Conservation (phyloP, 331 rosid species). For the Rhamnella rubrinervis region DNA sequence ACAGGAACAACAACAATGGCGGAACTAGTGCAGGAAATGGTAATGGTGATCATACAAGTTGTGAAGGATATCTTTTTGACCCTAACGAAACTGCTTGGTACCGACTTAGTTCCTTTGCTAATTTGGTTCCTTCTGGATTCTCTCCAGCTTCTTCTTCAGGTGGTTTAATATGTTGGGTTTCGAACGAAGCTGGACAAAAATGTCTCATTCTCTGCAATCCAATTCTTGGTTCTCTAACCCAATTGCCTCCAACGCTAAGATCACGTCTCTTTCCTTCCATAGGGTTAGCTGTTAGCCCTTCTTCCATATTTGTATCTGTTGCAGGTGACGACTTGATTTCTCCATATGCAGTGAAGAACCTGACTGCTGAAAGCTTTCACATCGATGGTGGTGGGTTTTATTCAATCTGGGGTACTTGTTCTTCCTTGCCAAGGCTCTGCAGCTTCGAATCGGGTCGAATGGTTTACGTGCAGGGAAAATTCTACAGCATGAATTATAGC, state of each 20-base stretch:
- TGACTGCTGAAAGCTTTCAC: slow-evolving; percentile 82
- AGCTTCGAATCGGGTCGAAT: slow-evolving; percentile 81
- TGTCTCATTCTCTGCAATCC: slow-evolving; percentile 76
- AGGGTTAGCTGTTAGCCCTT: slow-evolving; percentile 59
- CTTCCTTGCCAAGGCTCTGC: slow-evolving; percentile 73
- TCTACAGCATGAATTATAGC: slow-evolving; percentile 86
- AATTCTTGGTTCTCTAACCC: slow-evolving; percentile 61
- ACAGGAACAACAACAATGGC: slow-evolving; percentile 29
- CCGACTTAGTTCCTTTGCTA: slow-evolving; percentile 46
- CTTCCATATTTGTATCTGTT: slow-evolving; percentile 63
- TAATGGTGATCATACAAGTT: neutral
- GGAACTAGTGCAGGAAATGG: neutral
- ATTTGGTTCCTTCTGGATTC: slow-evolving; percentile 61
- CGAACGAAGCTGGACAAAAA: slow-evolving; percentile 82
- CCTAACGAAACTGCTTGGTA: slow-evolving; percentile 78
- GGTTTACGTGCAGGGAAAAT: slow-evolving; percentile 63
- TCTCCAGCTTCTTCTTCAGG: slow-evolving; percentile 77
- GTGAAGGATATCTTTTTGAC: slow-evolving; percentile 77
- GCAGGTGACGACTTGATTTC: slow-evolving; percentile 97
- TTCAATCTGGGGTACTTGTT: slow-evolving; percentile 77
- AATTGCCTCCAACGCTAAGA: slow-evolving; percentile 62
- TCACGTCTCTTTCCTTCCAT: slow-evolving; percentile 83
- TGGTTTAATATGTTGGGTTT: slow-evolving; percentile 71
- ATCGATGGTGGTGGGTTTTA: slow-evolving; percentile 79
- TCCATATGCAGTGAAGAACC: slow-evolving; percentile 83